A percentile compares a stretch with the other conserved stretches of the same genome.
Evolutionary conservation across 371 early-diverging fungal genomes (phyloP).

Genomic region (Circinella umbellata): DNA sequence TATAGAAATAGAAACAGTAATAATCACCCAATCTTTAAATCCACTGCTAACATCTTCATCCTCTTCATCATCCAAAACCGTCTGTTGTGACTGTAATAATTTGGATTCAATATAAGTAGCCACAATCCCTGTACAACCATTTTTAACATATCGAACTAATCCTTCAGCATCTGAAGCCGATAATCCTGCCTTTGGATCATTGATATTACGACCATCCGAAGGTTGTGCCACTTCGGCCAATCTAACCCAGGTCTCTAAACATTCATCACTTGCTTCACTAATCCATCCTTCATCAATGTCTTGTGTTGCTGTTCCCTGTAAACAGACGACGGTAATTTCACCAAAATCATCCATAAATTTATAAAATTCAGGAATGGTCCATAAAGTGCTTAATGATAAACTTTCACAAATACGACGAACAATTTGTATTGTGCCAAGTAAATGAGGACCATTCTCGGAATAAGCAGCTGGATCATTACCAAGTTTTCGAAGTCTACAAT

Average conservation of each 20-base stretch:
- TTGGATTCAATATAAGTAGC: conserved; percentile 71
- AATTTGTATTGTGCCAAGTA: conserved; percentile 59
- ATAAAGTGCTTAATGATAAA: conserved; percentile 44
- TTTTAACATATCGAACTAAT: conserved; percentile 57
- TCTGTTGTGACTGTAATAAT: conserved; percentile 62
- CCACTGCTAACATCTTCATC: conserved; percentile 64
- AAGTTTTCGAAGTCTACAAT: conserved; percentile 27
- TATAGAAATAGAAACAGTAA: too few relatives aligned
- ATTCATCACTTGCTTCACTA: conserved; percentile 73
- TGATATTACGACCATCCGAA: conserved; percentile 25
- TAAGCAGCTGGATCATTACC: conserved; percentile 40
- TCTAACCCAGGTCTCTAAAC: conserved; percentile 72
- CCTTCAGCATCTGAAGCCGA: conserved; percentile 22
- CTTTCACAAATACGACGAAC: conserved; percentile 51
- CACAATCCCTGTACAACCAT: conserved; percentile 62
- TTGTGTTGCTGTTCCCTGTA: conserved; percentile 53
- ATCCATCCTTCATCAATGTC: conserved; percentile 62
- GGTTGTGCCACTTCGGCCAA: conserved; percentile 48
- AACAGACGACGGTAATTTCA: conserved; percentile 63
- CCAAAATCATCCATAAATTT: conserved; percentile 68
- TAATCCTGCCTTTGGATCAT: conserved; percentile 19
- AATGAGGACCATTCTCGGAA: conserved; percentile 47
- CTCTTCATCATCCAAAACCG: conserved; percentile 60
- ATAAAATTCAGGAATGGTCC: conserved; percentile 60
- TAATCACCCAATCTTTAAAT: conserved; percentile 71